Conservation (phyloP, 179 eudicot genomes). For the Pouteria campechiana region DNA sequence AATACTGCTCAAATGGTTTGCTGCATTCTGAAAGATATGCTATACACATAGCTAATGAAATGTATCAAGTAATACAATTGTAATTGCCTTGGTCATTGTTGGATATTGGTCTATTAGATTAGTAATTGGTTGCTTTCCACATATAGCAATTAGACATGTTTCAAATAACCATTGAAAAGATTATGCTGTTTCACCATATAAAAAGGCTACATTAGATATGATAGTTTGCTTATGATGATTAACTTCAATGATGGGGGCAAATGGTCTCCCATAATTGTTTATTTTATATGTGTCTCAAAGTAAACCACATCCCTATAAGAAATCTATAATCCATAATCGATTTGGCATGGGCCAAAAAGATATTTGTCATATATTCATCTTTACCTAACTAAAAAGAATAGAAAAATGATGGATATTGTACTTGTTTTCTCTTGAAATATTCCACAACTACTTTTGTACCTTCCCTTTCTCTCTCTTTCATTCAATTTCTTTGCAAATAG, state of each 20-base stretch:
- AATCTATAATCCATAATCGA: too few relatives aligned
- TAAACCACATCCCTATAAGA: neutral
- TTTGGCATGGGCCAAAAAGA: neutral
- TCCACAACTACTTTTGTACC: too few relatives aligned
- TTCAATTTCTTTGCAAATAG: too few relatives aligned
- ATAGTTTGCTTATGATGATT: neutral
- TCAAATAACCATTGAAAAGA: neutral
- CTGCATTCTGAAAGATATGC: too few relatives aligned
- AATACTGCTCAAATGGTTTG: too few relatives aligned
- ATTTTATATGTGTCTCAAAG: slow-evolving; percentile 1
- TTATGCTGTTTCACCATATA: neutral
- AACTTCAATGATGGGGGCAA: too few relatives aligned
- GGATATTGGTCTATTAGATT: neutral
- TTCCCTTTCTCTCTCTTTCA: too few relatives aligned
- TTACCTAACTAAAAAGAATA: neutral
- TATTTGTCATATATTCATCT: neutral
- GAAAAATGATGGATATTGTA: neutral
- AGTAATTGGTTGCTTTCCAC: neutral
- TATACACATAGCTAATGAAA: neutral
- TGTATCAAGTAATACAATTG: neutral
- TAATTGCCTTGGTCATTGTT: neutral
- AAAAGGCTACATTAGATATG: neutral
- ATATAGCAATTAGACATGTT: neutral
- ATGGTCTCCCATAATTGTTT: neutral
- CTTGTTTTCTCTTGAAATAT: too few relatives aligned